Evolutionary conservation across 306 rosid species (phyloP), one percentile per base, ranked within the genome.

Genomic region (Rubus parviflorus): DNA sequence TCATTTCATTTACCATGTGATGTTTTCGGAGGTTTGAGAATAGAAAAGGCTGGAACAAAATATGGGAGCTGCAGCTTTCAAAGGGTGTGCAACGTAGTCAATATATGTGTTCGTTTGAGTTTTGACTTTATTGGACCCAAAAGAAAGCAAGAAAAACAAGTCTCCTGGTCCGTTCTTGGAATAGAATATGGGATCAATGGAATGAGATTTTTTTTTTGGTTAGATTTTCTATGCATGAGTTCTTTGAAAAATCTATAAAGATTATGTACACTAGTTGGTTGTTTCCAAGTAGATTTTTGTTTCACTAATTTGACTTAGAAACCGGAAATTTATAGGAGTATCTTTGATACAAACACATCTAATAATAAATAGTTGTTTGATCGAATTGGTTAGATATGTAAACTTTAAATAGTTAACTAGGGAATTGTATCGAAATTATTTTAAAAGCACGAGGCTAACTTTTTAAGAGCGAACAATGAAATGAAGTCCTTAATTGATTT

Each of bases 101-200:
- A 74, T 17, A 61, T 60, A 45, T 8, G 78, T 30, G 78, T 74
- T 74, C 78, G 41, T 74, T 74, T 46, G 70, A 17, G 14, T 4
- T 57, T 74, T 22, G 15, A 45, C 70, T 74, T 42, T 43, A 12
- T 45, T 45, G 20, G 20, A 45, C 58, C 47, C 46, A 16, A 16
- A 60, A 23, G 35, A 30, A 30, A 63, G 14, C 40, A 25, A 16
- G 12, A 9, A 22, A 16, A 74, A 74, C 19, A 25, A 16, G 77
- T 74, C 68, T 73, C n/a, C 23, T 42, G 53, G 19, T 74, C 47
- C 37, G 6, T 43, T 11, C 2, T 30, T 25, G 78, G 69, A 66
- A 43, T 61, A 8, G 25, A n/a, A 30, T 41, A 65, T 17, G 60
- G 14, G 25, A 54, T 41, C 2, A 22, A 64, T 0, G 68, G 70